Evolutionary conservation across 495 filamentous ascomycete species (phyloP).

Genomic region (Penicillium pancosmium): DNA sequence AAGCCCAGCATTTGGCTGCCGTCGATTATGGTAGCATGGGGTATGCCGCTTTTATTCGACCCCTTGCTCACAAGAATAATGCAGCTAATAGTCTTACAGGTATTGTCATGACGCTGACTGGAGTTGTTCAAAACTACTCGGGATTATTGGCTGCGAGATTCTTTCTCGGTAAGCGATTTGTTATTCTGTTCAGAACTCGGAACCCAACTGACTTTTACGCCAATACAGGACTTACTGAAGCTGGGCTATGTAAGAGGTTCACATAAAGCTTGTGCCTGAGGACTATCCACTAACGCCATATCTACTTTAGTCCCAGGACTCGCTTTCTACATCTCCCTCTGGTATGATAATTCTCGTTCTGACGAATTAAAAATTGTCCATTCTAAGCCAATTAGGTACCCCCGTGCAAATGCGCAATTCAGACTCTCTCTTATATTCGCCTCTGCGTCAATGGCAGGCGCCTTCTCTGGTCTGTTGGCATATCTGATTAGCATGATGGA

Average conservation of each 20-base stretch:
- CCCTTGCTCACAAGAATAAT: not conserved
- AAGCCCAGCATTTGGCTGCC: conserved; percentile 61
- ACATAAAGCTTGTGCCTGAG: not conserved
- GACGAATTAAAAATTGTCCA: not conserved
- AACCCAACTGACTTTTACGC: not conserved
- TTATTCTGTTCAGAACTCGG: not conserved
- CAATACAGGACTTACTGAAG: conserved; percentile 11
- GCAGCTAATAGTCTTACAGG: conserved; percentile 1
- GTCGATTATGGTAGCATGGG: conserved; percentile 55
- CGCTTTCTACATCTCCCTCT: conserved; percentile 15
- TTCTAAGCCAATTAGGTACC: conserved; percentile 8
- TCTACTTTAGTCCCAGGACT: conserved; percentile 10
- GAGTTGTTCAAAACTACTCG: conserved; percentile 67
- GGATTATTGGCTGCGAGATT: conserved; percentile 73
- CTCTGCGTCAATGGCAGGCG: conserved; percentile 16
- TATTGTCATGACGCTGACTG: conserved; percentile 63
- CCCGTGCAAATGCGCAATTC: conserved; percentile 11
- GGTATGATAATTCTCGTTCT: conserved; percentile 5
- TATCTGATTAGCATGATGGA: conserved; percentile 16
- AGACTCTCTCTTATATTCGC: conserved; percentile 15
- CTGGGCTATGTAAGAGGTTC: conserved; percentile 10
- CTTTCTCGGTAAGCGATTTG: conserved; percentile 60
- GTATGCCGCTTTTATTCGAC: conserved; percentile 9
- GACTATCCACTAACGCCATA: not conserved
- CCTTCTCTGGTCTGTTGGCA: conserved; percentile 18